Percentiles rank a stretch among this genome's conserved stretches.
Conservation (phyloP, 2,329 filamentous ascomycete species). For the Diaporthe helianthi region DNA sequence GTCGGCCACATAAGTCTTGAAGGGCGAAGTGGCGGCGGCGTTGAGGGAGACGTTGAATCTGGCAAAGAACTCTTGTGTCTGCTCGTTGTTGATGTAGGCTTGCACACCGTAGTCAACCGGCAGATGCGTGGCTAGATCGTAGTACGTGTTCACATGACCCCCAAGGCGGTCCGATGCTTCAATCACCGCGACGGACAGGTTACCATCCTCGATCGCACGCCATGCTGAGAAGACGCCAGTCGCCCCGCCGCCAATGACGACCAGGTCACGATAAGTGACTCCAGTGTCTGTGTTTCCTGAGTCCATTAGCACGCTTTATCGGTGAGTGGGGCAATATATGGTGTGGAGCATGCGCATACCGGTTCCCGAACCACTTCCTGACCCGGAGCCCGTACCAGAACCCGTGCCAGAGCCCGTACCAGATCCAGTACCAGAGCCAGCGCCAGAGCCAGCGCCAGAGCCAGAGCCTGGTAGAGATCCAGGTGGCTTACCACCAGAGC, state of each 20-base stretch:
- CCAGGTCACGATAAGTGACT: conserved; percentile 33
- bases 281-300: neutral
- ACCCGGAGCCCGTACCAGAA: neutral
- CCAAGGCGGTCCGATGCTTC: conserved; percentile 31
- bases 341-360: neutral
- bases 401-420: neutral
- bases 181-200: conserved; percentile 35
- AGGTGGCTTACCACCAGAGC: neutral
- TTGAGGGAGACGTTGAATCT: neutral
- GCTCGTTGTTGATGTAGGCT: conserved; percentile 44
- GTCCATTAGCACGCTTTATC: neutral
- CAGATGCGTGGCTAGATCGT: conserved; percentile 44
- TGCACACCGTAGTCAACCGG: conserved; percentile 46
- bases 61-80: conserved; percentile 40
- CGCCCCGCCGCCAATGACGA: conserved; percentile 37
- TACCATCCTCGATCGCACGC: conserved; percentile 33
- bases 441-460: neutral
- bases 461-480: neutral
- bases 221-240: conserved; percentile 36
- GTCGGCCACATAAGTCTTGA: conserved; percentile 44
- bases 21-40: conserved; percentile 20
- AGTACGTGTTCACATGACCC: conserved; percentile 56
- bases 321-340: neutral
- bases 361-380: neutral
- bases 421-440: neutral